Conservation (phyloP, 495 filamentous ascomycete genomes). For the Neurospora intermedia region DNA sequence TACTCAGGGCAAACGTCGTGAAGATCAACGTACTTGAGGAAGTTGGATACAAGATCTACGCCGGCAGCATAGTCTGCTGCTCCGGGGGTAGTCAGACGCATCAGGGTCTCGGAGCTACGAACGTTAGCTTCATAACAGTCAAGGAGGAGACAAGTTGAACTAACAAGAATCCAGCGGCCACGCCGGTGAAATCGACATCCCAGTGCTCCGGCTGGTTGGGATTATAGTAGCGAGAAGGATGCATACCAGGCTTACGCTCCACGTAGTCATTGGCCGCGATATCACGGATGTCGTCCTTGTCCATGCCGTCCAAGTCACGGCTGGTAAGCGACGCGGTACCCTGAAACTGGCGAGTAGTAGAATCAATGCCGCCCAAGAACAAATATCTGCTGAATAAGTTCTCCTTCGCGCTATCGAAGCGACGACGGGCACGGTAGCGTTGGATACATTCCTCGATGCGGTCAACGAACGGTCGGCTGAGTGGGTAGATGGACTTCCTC, state of each 20-base stretch:
- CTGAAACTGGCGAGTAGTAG: conserved; percentile 54
- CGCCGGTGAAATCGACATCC: conserved; percentile 68
- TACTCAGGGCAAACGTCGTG: conserved; percentile 85
- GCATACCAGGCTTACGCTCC: conserved; percentile 18
- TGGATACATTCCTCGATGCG: conserved; percentile 83
- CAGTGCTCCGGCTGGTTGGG: conserved; percentile 40
- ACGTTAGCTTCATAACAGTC: conserved; percentile 1
- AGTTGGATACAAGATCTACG: conserved; percentile 59
- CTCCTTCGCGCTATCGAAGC: conserved; percentile 49
- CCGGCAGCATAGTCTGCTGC: conserved; percentile 5
- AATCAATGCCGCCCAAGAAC: conserved; percentile 69
- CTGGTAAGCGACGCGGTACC: conserved; percentile 45
- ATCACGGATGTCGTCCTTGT: conserved; percentile 49
- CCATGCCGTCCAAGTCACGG: conserved; percentile 40
- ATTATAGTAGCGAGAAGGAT: conserved; percentile 32
- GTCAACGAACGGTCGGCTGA: conserved; percentile 17
- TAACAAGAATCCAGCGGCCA: conserved; percentile 71
- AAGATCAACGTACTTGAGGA: conserved; percentile 75
- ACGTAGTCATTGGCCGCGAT: conserved; percentile 52
- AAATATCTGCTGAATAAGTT: conserved; percentile 71
- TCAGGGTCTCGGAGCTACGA: conserved; percentile 7
- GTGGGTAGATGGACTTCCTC: conserved; percentile 17
- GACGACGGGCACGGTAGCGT: conserved; percentile 65
- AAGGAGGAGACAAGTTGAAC: conserved; percentile 4
- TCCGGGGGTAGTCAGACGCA: conserved; percentile 11